phyloP scores from a whole-genome alignment of 164 flowering plant species.

The Tinospora cordifolia region DNA sequence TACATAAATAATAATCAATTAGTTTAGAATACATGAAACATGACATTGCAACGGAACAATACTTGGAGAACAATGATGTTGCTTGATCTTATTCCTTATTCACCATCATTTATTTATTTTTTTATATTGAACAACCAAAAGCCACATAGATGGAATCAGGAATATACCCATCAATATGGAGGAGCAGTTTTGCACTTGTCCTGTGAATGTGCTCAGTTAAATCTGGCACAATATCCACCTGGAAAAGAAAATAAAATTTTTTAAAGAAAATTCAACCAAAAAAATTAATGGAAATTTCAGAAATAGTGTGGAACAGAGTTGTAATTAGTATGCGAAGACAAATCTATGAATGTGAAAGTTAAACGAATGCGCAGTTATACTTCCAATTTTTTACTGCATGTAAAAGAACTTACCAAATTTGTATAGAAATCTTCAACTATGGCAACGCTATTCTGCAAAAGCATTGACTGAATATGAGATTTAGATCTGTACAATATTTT shows the following conservation, averaged over 20 bases:
- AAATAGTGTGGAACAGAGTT: neutral
- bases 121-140: neutral
- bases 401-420: constrained; percentile 50
- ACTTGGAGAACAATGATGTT: neutral
- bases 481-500: constrained; percentile 70
- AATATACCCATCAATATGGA: constrained; percentile 82
- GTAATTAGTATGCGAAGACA: neutral
- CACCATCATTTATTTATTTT: no score
- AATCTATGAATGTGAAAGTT: neutral
- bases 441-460: constrained; percentile 55
- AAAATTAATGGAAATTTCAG: neutral
- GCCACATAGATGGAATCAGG: constrained; percentile 4
- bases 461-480: constrained; percentile 83
- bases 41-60: neutral
- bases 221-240: constrained; percentile 94
- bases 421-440: constrained; percentile 79
- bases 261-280: neutral
- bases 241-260: constrained; percentile 17
- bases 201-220: constrained; percentile 79
- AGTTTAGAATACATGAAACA: neutral
- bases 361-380: neutral
- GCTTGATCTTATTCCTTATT: neutral
- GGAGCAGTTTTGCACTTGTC: constrained; percentile 77
- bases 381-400: neutral
- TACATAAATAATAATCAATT: no score